These are phyloP conservation scores for Aspergillus mulundensis DNA, from an alignment of 495 filamentous ascomycete species.

Conservation along the genomic window DNA sequence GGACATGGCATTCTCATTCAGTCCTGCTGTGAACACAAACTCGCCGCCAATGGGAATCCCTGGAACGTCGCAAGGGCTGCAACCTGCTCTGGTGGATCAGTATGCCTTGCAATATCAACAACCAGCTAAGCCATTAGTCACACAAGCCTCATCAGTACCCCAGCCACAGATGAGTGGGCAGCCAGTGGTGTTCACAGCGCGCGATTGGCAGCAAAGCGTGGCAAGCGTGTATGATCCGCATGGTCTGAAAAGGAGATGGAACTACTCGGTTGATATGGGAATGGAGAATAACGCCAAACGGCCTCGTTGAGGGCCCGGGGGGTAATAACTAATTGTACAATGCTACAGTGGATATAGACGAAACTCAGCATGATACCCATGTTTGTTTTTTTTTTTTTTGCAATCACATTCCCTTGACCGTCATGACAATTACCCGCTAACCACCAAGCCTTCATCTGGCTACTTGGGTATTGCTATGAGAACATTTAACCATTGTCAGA, in stretches of 20 bases:
- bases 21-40: conserved; percentile 43
- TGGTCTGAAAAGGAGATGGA: conserved; percentile 72
- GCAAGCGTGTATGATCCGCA: conserved; percentile 79
- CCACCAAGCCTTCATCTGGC: background rate
- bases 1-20: conserved; percentile 85
- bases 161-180: conserved; percentile 53
- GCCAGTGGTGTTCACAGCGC: conserved; percentile 75
- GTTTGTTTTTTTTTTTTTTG: background rate
- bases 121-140: conserved; percentile 32
- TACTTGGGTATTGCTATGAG: no score
- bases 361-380: conserved; percentile 6
- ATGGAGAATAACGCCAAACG: conserved; percentile 33
- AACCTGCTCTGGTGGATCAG: conserved; percentile 26
- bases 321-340: conserved; percentile 1
- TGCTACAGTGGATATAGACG: conserved; percentile 1
- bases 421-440: background rate
- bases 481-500: no score
- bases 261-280: conserved; percentile 37
- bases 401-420: background rate
- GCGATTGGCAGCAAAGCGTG: conserved; percentile 95
- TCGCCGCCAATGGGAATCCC: conserved; percentile 44
- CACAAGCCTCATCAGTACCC: conserved; percentile 45
- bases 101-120: conserved; percentile 39
- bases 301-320: conserved; percentile 25
- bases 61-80: conserved; percentile 31